These are phyloP conservation scores for Kazachstania taianensis DNA, from an alignment of 805 yeast genomes.

Conservation along the genomic window DNA sequence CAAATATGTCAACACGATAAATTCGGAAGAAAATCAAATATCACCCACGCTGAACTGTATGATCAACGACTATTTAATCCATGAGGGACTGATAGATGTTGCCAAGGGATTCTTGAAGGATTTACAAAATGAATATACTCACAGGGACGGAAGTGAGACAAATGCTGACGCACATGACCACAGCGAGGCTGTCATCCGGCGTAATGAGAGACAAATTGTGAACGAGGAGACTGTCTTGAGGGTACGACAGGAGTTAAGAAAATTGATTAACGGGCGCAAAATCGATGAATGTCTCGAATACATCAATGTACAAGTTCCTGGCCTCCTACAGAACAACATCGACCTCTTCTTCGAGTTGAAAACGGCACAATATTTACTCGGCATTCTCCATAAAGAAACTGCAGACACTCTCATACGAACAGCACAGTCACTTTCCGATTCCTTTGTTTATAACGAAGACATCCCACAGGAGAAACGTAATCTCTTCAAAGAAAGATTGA, in stretches of 20 bases:
- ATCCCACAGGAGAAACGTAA: conserved; percentile 18
- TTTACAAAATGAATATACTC: conserved; percentile 17
- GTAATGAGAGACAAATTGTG: conserved; percentile 24
- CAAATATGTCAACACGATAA: conserved; percentile 16
- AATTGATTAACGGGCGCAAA: conserved; percentile 34
- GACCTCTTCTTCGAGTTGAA: conserved; percentile 23
- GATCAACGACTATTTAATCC: conserved; percentile 39
- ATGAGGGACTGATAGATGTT: conserved; percentile 47
- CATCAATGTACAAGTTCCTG: conserved; percentile 25
- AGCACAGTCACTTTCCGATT: conserved; percentile 20
- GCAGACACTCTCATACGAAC: conserved; percentile 12
- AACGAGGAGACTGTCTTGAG: conserved; percentile 30
- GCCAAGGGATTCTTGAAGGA: conserved; percentile 44
- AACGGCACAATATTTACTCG: conserved; percentile 18
- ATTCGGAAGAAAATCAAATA: conserved; percentile 21
- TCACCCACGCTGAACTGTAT: conserved; percentile 21
- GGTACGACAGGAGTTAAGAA: conserved; percentile 38
- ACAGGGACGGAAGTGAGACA: conserved; percentile 7
- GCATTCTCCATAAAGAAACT: conserved; percentile 9
- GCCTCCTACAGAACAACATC: conserved; percentile 14
- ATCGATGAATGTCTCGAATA: conserved; percentile 35
- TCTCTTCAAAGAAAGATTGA: conserved; percentile 31
- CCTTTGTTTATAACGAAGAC: conserved; percentile 14
- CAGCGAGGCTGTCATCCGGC: conserved; percentile 13
- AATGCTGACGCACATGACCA: conserved; percentile 9